Evolutionary conservation across 768 basidiomycete genomes (phyloP).

Genomic region (Amanita molliuscula): DNA sequence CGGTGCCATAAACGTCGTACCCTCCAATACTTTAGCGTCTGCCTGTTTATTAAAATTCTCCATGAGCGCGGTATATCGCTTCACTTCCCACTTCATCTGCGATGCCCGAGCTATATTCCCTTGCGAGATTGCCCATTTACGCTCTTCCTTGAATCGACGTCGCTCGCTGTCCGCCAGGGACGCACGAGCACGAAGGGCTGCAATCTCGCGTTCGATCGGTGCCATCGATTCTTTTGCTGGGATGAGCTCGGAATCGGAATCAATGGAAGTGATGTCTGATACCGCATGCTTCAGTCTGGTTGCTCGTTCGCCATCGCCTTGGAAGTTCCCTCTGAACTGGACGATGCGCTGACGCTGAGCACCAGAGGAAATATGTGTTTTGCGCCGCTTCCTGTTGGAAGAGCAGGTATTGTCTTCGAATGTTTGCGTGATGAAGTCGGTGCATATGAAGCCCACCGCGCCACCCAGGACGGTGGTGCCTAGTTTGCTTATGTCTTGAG

Average conservation of each 20-base stretch:
- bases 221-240: conserved; percentile 49
- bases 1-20: conserved; percentile 22
- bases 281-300: conserved; percentile 21
- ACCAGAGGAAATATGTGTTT: conserved; percentile 11
- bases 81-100: conserved; percentile 80
- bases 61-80: conserved; percentile 69
- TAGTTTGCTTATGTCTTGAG: conserved; percentile 43
- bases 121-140: conserved; percentile 77
- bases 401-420: conserved; percentile 38
- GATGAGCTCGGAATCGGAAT: conserved; percentile 56
- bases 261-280: conserved; percentile 60
- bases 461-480: conserved; percentile 56
- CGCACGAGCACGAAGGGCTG: conserved; percentile 63
- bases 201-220: conserved; percentile 66
- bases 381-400: conserved; percentile 23
- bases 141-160: conserved; percentile 75
- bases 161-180: conserved; percentile 78
- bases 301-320: conserved; percentile 19
- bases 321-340: conserved; percentile 34
- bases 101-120: conserved; percentile 66
- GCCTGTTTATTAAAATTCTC: conserved; percentile 76
- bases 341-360: conserved; percentile 27
- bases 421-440: conserved; percentile 60
- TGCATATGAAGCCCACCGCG: conserved; percentile 57
- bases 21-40: conserved; percentile 55